Evolutionary conservation across 176 grass and related monocot species (phyloP).

Genomic region (Areca catechu): DNA sequence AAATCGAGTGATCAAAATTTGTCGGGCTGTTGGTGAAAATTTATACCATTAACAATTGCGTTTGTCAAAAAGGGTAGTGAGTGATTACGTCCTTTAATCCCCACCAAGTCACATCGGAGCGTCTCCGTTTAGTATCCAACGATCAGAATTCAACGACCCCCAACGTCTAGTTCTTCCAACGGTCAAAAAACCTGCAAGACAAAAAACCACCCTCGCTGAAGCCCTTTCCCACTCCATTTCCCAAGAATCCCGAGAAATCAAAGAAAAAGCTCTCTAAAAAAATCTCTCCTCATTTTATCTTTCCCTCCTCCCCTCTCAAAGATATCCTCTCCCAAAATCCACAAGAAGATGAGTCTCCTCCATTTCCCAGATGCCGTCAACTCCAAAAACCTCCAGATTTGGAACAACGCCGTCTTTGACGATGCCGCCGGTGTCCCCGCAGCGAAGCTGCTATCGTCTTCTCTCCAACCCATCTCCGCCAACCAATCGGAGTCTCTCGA

Average conservation of each 20-base stretch:
- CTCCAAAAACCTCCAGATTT: no score
- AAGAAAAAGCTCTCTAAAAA: no score
- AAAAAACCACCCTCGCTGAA: neutral
- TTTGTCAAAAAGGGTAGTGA: no score
- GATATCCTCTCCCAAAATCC: no score
- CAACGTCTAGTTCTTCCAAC: conserved; percentile 37
- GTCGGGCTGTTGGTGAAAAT: no score
- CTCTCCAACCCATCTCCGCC: conserved; percentile 18
- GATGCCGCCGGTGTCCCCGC: no score
- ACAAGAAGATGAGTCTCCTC: conserved; percentile 24
- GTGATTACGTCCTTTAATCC: no score
- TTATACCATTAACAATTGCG: no score
- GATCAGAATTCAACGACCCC: neutral
- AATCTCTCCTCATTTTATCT: no score
- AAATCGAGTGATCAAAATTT: no score
- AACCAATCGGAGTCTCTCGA: conserved; percentile 14
- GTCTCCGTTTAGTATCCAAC: conserved; percentile 14
- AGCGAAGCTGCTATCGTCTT: neutral
- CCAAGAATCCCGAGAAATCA: neutral
- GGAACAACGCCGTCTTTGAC: no score
- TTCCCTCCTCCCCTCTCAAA: no score
- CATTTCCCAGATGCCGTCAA: conserved; percentile 2
- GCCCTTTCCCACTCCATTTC: neutral
- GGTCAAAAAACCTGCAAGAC: conserved; percentile 24
- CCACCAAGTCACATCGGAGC: conserved; percentile 13